phyloP scores from a whole-genome alignment of 441 rosid species.

The Brassica hybrid region DNA sequence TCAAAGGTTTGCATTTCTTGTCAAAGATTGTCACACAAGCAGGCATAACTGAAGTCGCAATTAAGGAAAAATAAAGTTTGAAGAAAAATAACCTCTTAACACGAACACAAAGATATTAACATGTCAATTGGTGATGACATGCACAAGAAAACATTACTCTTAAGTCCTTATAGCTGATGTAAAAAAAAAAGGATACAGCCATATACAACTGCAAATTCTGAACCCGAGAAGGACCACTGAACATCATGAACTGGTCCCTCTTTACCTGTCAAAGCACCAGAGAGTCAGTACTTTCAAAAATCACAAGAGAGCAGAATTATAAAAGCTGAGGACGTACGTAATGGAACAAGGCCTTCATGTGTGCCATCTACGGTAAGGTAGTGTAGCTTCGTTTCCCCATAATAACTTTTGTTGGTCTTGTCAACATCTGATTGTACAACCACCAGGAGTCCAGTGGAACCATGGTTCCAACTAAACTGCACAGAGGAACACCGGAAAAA shows the following conservation, averaged over 20 bases:
- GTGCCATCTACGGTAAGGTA: slow-evolving; percentile 83
- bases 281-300: slow-evolving; percentile 43
- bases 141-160: background rate
- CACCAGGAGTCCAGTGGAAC: slow-evolving; percentile 84
- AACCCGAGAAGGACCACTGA: slow-evolving; percentile 91
- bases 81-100: slow-evolving; percentile 30
- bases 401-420: slow-evolving; percentile 91
- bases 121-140: background rate
- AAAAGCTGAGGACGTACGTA: slow-evolving; percentile 60
- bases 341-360: slow-evolving; percentile 87
- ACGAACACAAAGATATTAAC: background rate
- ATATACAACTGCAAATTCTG: slow-evolving; percentile 92
- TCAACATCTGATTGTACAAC: slow-evolving; percentile 45
- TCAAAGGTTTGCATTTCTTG: slow-evolving; percentile 82
- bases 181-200: slow-evolving; percentile 87
- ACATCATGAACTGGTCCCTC: slow-evolving; percentile 98
- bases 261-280: slow-evolving; percentile 64
- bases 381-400: slow-evolving; percentile 87
- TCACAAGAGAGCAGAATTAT: background rate
- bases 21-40: slow-evolving; percentile 86
- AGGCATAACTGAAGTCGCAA: slow-evolving; percentile 74
- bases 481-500: slow-evolving; percentile 89
- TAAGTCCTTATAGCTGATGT: slow-evolving; percentile 2
- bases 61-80: slow-evolving; percentile 51
- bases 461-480: slow-evolving; percentile 80